Base-by-base conservation (phyloP, 2,329 filamentous ascomycete genomes). In the Exophiala mesophila region DNA sequence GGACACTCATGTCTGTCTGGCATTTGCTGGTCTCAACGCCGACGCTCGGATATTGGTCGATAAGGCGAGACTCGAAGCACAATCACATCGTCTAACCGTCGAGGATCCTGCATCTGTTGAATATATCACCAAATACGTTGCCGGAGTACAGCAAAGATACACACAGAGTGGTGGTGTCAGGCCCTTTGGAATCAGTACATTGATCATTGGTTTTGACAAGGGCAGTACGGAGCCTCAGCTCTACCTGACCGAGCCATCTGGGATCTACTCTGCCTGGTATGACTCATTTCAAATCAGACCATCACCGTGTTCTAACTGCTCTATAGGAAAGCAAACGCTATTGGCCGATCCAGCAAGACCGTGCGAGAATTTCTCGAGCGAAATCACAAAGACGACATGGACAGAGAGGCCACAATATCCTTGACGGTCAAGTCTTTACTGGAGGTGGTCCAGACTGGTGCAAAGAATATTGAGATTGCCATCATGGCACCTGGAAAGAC, bases 401-500 rank as follows among this genome's bases (percentile, higher is more conserved):
- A 96, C 65, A 82, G 89, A 52, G 88, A 96, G 70, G 83, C 88
- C 58, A 97, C 94, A 30, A 94, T 98, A 65, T 88, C 94, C 63
- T 76, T 98, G 57, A 92, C 92, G 5, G 94, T 98, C 74, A 98
- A 98, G 76, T 98, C 92, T 28, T 78, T 98, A 53, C 74, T 98
- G 48, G 92, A 98, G 68, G 92, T 98, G 40, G 92, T 98, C 50
- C 92, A 98, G 71, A 98, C 92, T 2, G 92, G 92, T 52, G 92
- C 92, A 39, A 98, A 98, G 81, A 98, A 98, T 70, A 98, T 98
- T 60, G 92, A 98, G 72, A 97, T 98, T 61, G 92, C 94, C 45
- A 83, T 98, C 62, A 96, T 97, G 88, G 86, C 88, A 5, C 89
- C 92, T 5, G 89, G 88, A 39, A 88, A 95, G 74, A 67, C 77